A percentile compares a stretch with the other conserved stretches of the same genome.
These are phyloP conservation scores for Papiliotrema laurentii DNA, from an alignment of 1,284 basidiomycete species.

Conservation along the genomic window DNA sequence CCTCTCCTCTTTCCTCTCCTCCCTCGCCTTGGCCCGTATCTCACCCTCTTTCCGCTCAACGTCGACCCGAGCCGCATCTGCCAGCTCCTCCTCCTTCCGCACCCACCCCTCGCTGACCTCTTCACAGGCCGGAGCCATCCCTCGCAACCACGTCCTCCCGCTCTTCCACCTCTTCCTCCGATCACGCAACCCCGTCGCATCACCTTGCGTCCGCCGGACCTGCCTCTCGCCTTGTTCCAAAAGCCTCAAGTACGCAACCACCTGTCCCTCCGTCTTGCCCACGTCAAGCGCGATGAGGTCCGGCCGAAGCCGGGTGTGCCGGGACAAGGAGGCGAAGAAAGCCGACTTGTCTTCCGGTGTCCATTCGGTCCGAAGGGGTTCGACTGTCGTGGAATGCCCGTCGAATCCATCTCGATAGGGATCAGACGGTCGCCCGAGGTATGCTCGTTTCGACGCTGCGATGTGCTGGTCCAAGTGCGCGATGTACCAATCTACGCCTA, in stretches of 20 bases:
- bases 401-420: too few species aligned
- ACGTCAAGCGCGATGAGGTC: constrained; percentile 66
- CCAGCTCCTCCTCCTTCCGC: constrained; percentile 58
- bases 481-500: neutral
- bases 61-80: constrained; percentile 48
- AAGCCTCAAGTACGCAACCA: constrained; percentile 58
- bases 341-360: constrained; percentile 59
- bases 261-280: constrained; percentile 57
- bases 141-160: constrained; percentile 13
- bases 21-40: neutral
- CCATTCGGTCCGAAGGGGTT: constrained; percentile 57
- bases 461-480: constrained; percentile 1
- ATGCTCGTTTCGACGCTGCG: neutral
- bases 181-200: constrained; percentile 3
- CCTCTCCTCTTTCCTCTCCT: neutral
- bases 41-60: neutral
- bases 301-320: constrained; percentile 63
- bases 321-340: constrained; percentile 64
- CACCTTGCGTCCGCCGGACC: neutral
- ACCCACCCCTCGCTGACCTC: constrained; percentile 63
- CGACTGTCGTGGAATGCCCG: constrained; percentile 5
- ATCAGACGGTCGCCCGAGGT: neutral
- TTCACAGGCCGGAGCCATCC: constrained; percentile 32
- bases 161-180: constrained; percentile 10
- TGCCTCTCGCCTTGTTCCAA: constrained; percentile 42